Percentiles rank a stretch among this genome's conserved stretches.
Conservation (phyloP, 2,329 filamentous ascomycete genomes). For the Aspergillus fumigatus region DNA sequence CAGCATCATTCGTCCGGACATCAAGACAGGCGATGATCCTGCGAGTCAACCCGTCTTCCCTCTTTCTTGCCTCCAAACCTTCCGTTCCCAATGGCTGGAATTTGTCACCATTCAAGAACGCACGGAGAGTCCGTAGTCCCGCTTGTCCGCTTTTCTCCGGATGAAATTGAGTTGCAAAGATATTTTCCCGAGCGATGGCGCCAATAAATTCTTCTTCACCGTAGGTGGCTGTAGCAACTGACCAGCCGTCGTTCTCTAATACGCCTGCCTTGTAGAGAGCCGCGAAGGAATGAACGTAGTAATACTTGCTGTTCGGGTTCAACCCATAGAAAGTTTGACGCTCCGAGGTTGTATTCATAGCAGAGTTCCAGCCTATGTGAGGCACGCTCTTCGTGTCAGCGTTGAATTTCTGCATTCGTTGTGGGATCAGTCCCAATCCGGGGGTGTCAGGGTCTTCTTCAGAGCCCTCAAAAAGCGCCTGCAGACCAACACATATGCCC, state of each 20-base stretch:
- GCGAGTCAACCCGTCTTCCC: constrained; percentile 71
- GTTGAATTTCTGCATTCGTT: constrained; percentile 69
- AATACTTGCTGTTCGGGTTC: constrained; percentile 82
- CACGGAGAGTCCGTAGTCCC: constrained; percentile 74
- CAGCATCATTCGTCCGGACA: constrained; percentile 87
- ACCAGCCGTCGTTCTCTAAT: constrained; percentile 80
- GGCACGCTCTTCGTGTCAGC: constrained; percentile 82
- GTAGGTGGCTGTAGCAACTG: constrained; percentile 85
- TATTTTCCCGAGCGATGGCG: constrained; percentile 76
- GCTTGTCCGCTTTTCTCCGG: constrained; percentile 94
- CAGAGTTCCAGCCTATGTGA: constrained; percentile 98
- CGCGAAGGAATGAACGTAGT: constrained; percentile 96
- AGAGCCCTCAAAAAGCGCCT: constrained; percentile 84
- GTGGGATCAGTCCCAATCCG: constrained; percentile 72
- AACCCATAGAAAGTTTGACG: constrained; percentile 70
- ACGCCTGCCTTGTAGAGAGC: constrained; percentile 68
- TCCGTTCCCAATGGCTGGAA: constrained; percentile 48
- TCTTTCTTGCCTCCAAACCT: constrained; percentile 15
- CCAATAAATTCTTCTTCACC: constrained; percentile 87
- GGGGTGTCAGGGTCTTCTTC: constrained; percentile 67
- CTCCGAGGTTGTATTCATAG: constrained; percentile 49
- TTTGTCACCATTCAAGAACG: constrained; percentile 74
- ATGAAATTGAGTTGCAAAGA: constrained; percentile 94
- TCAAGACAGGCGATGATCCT: constrained; percentile 94
- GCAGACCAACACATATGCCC: constrained; percentile 92